Evolutionary conservation across 352 stramenopile genomes (phyloP).

Genomic region (Globisporangium nagaii): DNA sequence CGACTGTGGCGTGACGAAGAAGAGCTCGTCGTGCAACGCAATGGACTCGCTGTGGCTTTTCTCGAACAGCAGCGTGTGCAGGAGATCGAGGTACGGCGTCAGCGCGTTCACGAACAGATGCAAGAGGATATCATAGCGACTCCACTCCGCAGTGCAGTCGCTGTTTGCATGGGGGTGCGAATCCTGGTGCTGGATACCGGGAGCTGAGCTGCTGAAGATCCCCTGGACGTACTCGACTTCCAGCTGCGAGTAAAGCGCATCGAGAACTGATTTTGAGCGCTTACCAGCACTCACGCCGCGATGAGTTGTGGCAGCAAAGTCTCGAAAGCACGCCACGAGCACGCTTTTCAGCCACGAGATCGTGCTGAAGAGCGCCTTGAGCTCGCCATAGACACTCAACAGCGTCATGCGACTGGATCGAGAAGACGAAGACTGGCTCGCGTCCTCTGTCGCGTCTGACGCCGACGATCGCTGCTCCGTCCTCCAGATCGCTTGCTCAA

Average conservation of each 20-base stretch:
- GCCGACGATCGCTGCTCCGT: background rate
- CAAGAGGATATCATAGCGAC: slow-evolving; percentile 37
- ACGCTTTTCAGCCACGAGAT: slow-evolving; percentile 38
- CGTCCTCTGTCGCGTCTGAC: background rate
- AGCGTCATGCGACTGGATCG: slow-evolving; percentile 21
- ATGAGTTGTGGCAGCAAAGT: slow-evolving; percentile 15
- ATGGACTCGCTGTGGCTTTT: slow-evolving; percentile 32
- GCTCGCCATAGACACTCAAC: slow-evolving; percentile 27
- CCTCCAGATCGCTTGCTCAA: slow-evolving; percentile 19
- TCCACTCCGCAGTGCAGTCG: slow-evolving; percentile 11
- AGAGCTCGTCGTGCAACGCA: slow-evolving; percentile 39
- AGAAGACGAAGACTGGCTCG: background rate
- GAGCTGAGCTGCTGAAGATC: slow-evolving; percentile 1
- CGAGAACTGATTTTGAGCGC: slow-evolving; percentile 35
- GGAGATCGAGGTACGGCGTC: slow-evolving; percentile 39
- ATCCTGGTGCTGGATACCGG: background rate
- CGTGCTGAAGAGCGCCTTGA: slow-evolving; percentile 38
- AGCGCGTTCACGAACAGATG: slow-evolving; percentile 40
- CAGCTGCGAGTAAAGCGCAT: slow-evolving; percentile 35
- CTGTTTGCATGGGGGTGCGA: background rate
- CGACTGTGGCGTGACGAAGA: slow-evolving; percentile 27
- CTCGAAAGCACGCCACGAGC: slow-evolving; percentile 27
- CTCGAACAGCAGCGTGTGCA: slow-evolving; percentile 51
- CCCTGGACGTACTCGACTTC: slow-evolving; percentile 34
- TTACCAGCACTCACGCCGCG: slow-evolving; percentile 26